phyloP scores from a whole-genome alignment of 768 basidiomycete species.

The Multifurca ochricompacta region DNA sequence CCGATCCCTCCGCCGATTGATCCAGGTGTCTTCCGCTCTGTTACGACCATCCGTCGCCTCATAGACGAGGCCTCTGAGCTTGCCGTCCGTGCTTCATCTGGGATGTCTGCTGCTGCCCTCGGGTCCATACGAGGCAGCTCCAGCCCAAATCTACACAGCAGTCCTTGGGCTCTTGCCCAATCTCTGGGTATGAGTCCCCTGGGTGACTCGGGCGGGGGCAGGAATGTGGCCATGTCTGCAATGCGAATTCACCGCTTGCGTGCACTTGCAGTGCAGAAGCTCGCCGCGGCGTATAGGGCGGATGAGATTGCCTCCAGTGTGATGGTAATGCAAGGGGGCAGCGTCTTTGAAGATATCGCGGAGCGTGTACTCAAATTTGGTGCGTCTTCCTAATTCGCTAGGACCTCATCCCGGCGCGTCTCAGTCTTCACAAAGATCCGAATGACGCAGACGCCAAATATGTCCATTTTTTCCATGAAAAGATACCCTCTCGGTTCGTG shows the following conservation, averaged over 20 bases:
- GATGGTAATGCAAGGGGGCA: constrained; percentile 93
- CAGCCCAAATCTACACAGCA: constrained; percentile 32
- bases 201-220: constrained; percentile 47
- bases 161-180: constrained; percentile 57
- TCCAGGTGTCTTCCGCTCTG: constrained; percentile 76
- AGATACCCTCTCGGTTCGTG: constrained; percentile 81
- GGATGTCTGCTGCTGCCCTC: constrained; percentile 66
- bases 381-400: constrained; percentile 27
- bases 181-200: constrained; percentile 54
- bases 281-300: constrained; percentile 76
- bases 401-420: not conserved
- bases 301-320: constrained; percentile 92
- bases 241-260: constrained; percentile 76
- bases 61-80: constrained; percentile 89
- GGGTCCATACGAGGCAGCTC: constrained; percentile 49
- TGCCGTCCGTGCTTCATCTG: constrained; percentile 80
- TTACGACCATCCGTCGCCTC: constrained; percentile 65
- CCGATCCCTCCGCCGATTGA: constrained; percentile 82
- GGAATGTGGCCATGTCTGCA: constrained; percentile 77
- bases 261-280: constrained; percentile 76
- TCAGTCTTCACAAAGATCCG: constrained; percentile 44
- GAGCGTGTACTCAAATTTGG: constrained; percentile 72
- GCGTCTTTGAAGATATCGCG: constrained; percentile 88
- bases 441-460: constrained; percentile 74
- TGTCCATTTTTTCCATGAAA: constrained; percentile 92